Evolutionary conservation across 805 yeast genomes (phyloP), one percentile per base, ranked within the genome.

Genomic region (Dipodascopsis tothii): DNA sequence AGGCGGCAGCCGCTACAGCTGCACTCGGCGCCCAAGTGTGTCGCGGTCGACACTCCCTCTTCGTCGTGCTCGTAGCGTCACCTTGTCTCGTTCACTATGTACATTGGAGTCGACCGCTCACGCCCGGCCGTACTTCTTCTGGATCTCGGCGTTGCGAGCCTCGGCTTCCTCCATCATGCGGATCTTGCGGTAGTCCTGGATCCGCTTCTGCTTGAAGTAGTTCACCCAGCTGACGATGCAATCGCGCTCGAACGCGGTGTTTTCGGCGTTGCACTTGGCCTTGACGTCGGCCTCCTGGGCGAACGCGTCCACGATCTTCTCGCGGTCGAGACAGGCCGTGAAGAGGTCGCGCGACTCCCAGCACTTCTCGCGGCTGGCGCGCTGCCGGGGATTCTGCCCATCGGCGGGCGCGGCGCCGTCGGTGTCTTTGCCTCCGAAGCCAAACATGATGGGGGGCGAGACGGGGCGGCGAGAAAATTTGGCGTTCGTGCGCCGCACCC

Each of bases 161-260:
- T 25, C 30, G 30, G 30, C 30, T 19, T 44, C 37, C 11, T 46
- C 44, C 14, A 45, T 43, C 14, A 25, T 30, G 20, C 23, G 21
- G 18, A 30, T 33, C 30, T 44, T 33, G 18, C 37, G 37, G 21
- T 21, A 43, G 21, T 86, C 95, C 46, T 78, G 80, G 33, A 79
- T 81, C 55, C 96, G 75, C 63, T 87, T 88, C 63, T 86, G 90
- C 60, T 87, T 90, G 70, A 90, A 88, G 62, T 88, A 87, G 48
- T 81, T 21, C 48, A 55, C 86, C 97, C 97, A 88, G 42, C 87
- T 77, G 11, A 78, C 77, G 6, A 84, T 86, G 64, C 97, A 88
- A 54, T 79, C 77, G n/a, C 70, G 61, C 46, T 82, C 77, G 53
- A 84, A 86, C 33, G 69, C 71, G n/a, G 60, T 58, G 51, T 78